A percentile compares a stretch with the other conserved stretches of the same genome.
Evolutionary conservation across 257 asterid species (phyloP).

Genomic region (Hygrophila difformis): DNA sequence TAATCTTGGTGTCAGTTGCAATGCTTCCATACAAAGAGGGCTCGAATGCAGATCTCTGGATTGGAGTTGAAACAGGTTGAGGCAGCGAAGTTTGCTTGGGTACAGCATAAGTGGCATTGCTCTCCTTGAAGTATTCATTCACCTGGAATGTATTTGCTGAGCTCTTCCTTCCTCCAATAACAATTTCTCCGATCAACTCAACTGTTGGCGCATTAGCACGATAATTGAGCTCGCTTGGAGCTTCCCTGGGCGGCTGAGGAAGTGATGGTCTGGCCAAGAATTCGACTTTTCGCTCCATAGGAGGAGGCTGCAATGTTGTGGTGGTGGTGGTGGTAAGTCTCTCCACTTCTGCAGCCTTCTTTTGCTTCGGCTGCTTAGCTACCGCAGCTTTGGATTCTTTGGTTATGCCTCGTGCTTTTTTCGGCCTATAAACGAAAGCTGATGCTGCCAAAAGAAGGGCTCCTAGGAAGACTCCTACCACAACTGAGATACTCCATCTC

Average conservation of each 20-base stretch:
- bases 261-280: conserved; percentile 21
- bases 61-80: conserved; percentile 11
- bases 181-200: conserved; percentile 58
- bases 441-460: conserved; percentile 24
- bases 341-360: conserved; percentile 14
- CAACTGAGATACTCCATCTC: conserved; percentile 11
- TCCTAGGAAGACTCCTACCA: conserved; percentile 19
- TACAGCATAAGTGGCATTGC: conserved; percentile 15
- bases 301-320: conserved; percentile 8
- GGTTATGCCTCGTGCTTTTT: conserved; percentile 15
- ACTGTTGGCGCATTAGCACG: conserved; percentile 31
- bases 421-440: conserved; percentile 19
- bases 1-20: conserved; percentile 29
- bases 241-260: conserved; percentile 17
- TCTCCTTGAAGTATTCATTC: conserved; percentile 21
- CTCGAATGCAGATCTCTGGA: conserved; percentile 4
- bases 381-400: conserved; percentile 15
- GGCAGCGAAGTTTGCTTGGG: not conserved
- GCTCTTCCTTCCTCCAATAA: conserved; percentile 26
- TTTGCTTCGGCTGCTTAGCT: conserved; percentile 10
- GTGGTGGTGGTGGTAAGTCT: conserved; percentile 14
- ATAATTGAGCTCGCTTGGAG: conserved; percentile 10
- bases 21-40: conserved; percentile 38
- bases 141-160: conserved; percentile 15
- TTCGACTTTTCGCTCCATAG: conserved; percentile 20